Percentiles rank a stretch among this genome's conserved stretches.
These are phyloP conservation scores for Lupinus albus DNA, from an alignment of 306 rosid species.

Conservation along the genomic window DNA sequence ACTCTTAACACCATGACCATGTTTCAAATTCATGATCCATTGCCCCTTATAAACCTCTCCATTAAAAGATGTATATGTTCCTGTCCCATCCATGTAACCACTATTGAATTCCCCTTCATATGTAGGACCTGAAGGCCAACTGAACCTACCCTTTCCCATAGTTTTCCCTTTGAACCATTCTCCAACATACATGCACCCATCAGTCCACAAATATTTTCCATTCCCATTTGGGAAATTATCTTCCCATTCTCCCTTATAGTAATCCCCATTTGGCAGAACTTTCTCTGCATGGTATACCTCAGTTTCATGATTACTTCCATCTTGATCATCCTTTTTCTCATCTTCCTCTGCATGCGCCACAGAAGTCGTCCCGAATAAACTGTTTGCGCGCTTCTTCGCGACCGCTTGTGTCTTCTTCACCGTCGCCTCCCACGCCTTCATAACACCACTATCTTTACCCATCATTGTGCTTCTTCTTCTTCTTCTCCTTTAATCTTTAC, in stretches of 20 bases:
- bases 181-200: slow-evolving; percentile 83
- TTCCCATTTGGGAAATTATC: slow-evolving; percentile 82
- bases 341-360: slow-evolving; percentile 45
- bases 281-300: slow-evolving; percentile 64
- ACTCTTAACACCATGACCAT: slow-evolving; percentile 66
- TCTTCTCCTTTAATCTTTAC: background rate
- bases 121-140: slow-evolving; percentile 82
- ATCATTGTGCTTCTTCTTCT: slow-evolving; percentile 47
- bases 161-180: slow-evolving; percentile 82
- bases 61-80: slow-evolving; percentile 55
- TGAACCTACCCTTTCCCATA: slow-evolving; percentile 81
- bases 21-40: slow-evolving; percentile 85
- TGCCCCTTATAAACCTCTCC: slow-evolving; percentile 72
- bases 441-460: slow-evolving; percentile 65
- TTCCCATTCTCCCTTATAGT: slow-evolving; percentile 79
- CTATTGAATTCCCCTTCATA: slow-evolving; percentile 86
- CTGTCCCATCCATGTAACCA: slow-evolving; percentile 82
- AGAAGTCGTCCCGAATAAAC: slow-evolving; percentile 62
- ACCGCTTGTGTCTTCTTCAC: slow-evolving; percentile 81
- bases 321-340: slow-evolving; percentile 35
- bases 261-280: slow-evolving; percentile 82
- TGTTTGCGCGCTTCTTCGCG: slow-evolving; percentile 77
- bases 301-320: background rate
- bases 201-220: slow-evolving; percentile 85
- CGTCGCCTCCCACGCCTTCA: slow-evolving; percentile 94